phyloP scores from a whole-genome alignment of 2,329 filamentous ascomycete genomes.

The Trichoderma atrobrunneum region DNA sequence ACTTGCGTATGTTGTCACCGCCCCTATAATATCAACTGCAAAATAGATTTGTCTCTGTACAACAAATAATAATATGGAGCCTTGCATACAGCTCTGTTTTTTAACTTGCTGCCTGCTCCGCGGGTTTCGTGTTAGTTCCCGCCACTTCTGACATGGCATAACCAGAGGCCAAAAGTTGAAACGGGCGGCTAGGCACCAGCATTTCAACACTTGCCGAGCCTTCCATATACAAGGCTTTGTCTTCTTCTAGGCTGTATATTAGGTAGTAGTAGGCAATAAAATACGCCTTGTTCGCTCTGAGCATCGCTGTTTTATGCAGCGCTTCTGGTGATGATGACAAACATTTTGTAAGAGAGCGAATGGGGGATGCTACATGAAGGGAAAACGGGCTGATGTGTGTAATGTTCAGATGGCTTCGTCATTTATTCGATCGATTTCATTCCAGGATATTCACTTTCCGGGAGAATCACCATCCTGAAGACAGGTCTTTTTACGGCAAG shows the following conservation, averaged over 20 bases:
- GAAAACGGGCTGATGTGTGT: background rate
- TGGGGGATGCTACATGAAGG: background rate
- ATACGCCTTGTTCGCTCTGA: background rate
- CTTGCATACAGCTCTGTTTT: background rate
- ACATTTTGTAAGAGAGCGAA: slow-evolving; percentile 4
- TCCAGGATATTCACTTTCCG: background rate
- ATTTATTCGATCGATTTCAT: slow-evolving; percentile 8
- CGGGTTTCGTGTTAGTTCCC: background rate
- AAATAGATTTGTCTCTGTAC: background rate
- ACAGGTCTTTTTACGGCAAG: background rate
- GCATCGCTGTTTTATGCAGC: background rate
- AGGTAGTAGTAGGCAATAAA: background rate
- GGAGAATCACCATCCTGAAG: background rate
- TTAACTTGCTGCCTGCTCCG: slow-evolving; percentile 20
- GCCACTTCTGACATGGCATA: slow-evolving; percentile 9
- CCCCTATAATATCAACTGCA: background rate
- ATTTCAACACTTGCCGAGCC: slow-evolving; percentile 13
- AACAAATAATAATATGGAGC: background rate
- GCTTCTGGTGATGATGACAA: slow-evolving; percentile 8
- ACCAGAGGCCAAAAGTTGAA: background rate
- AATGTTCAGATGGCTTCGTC: slow-evolving; percentile 8
- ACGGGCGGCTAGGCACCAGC: slow-evolving; percentile 22
- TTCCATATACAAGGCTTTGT: background rate
- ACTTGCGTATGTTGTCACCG: background rate
- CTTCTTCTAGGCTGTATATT: background rate